phyloP scores from a whole-genome alignment of 441 rosid species.

The Capsella rubella region DNA sequence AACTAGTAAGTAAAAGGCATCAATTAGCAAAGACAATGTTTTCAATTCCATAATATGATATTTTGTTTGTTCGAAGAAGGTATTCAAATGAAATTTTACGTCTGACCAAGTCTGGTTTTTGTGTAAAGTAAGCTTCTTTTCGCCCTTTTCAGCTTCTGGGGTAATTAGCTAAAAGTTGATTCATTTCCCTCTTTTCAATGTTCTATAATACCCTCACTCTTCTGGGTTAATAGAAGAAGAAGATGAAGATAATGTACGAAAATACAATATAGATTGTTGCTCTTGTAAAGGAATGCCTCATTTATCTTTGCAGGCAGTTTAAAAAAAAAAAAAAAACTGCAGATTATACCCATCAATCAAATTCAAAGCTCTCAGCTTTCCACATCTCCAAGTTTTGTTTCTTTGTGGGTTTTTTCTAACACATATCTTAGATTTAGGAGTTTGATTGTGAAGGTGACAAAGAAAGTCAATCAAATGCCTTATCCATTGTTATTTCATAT shows the following conservation, averaged over 20 bases:
- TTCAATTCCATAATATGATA: conserved; percentile 41
- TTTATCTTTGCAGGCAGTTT: conserved; percentile 49
- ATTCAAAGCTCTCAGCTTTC: conserved; percentile 19
- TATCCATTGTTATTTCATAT: conserved; percentile 27
- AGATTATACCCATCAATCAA: conserved; percentile 26
- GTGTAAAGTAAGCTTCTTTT: conserved; percentile 56
- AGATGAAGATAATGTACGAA: conserved; percentile 43
- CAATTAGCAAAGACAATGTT: conserved; percentile 44
- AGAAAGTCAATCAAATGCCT: conserved; percentile 20
- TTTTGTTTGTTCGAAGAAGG: conserved; percentile 48
- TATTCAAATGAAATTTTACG: conserved; percentile 42
- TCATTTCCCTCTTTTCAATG: conserved; percentile 41
- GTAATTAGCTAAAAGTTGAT: conserved; percentile 42
- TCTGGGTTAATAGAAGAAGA: conserved; percentile 44
- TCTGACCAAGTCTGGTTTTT: conserved; percentile 46
- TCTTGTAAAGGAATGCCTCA: conserved; percentile 54
- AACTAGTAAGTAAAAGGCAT: conserved; percentile 53
- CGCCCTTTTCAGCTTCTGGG: conserved; percentile 39
- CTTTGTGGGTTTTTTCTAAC: conserved; percentile 9
- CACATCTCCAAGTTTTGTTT: conserved; percentile 23
- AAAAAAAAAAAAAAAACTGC: conserved; percentile 36
- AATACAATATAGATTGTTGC: conserved; percentile 44
- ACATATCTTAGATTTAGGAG: conserved; percentile 21
- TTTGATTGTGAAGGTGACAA: conserved; percentile 31
- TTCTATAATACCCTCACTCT: conserved; percentile 36